A percentile compares a stretch with the other conserved stretches of the same genome.
phyloP scores from a whole-genome alignment of 805 yeast genomes.

The Monosporozyma aquatica region DNA sequence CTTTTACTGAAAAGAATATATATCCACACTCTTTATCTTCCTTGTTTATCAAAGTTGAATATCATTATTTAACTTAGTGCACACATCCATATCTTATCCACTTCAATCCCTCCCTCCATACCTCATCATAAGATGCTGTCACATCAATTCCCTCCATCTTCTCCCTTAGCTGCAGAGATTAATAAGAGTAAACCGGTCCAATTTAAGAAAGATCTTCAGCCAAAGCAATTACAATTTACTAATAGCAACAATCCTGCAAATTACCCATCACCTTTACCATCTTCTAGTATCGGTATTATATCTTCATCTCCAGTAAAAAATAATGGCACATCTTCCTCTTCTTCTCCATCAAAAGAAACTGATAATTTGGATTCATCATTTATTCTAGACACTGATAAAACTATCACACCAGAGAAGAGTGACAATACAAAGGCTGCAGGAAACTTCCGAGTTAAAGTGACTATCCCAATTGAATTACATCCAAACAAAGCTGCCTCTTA shows the following conservation, averaged over 20 bases:
- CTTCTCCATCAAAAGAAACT: constrained; percentile 18
- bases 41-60: too few species aligned
- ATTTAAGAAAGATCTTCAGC: not conserved
- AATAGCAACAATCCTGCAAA: constrained; percentile 9
- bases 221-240: not conserved
- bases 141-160: constrained; percentile 3
- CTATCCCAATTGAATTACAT: constrained; percentile 12
- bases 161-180: constrained; percentile 1
- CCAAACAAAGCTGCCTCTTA: constrained; percentile 14
- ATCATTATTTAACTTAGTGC: not conserved
- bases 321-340: not conserved
- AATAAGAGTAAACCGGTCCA: not conserved
- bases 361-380: constrained; percentile 4
- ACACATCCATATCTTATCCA: not conserved
- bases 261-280: constrained; percentile 70
- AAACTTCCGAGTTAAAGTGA: not conserved
- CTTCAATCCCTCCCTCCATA: too few species aligned
- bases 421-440: too few species aligned
- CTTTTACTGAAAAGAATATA: too few species aligned
- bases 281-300: constrained; percentile 41
- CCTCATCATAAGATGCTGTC: constrained; percentile 1
- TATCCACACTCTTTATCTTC: too few species aligned
- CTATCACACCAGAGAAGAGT: too few species aligned
- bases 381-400: not conserved
- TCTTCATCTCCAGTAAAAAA: constrained; percentile 29